phyloP scores from a whole-genome alignment of 805 yeast species.

The Debaryomyces tyrocola region DNA sequence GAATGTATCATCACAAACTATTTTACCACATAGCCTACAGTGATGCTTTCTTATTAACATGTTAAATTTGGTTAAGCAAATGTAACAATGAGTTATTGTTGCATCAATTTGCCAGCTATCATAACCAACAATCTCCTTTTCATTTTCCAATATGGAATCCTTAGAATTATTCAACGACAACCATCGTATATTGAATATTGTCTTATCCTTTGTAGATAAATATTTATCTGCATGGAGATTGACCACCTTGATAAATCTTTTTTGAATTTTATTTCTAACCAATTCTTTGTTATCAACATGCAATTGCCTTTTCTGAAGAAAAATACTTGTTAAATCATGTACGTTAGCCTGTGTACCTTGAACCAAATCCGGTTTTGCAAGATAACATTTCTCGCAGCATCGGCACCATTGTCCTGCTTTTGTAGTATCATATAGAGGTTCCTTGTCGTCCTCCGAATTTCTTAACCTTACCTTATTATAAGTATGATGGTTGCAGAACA shows the following conservation, averaged over 20 bases:
- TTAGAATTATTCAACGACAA: background rate
- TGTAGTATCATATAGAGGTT: slow-evolving; percentile 25
- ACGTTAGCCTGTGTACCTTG: slow-evolving; percentile 38
- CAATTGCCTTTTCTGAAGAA: slow-evolving; percentile 38
- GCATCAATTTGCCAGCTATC: slow-evolving; percentile 63
- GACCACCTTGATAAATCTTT: slow-evolving; percentile 53
- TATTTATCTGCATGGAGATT: slow-evolving; percentile 13
- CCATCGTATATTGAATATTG: slow-evolving; percentile 3
- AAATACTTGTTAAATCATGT: slow-evolving; percentile 47
- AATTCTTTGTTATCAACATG: slow-evolving; percentile 51
- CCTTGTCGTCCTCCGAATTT: slow-evolving; percentile 47
- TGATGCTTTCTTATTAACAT: slow-evolving; percentile 76
- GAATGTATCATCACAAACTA: slow-evolving; percentile 69
- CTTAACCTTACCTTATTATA: slow-evolving; percentile 51
- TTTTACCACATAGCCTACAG: slow-evolving; percentile 83
- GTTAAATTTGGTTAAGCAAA: slow-evolving; percentile 61
- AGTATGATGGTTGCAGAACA: slow-evolving; percentile 69
- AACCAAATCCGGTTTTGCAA: slow-evolving; percentile 51
- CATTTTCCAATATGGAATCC: slow-evolving; percentile 3
- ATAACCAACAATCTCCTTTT: slow-evolving; percentile 32
- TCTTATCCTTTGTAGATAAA: background rate
- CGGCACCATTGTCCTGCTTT: slow-evolving; percentile 63
- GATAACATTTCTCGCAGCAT: slow-evolving; percentile 67
- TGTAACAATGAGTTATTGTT: slow-evolving; percentile 52
- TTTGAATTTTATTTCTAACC: slow-evolving; percentile 57